Percentiles rank a stretch among this genome's conserved stretches.
Evolutionary conservation across 306 rosid species (phyloP).

Genomic region (Cicer yamashitae): DNA sequence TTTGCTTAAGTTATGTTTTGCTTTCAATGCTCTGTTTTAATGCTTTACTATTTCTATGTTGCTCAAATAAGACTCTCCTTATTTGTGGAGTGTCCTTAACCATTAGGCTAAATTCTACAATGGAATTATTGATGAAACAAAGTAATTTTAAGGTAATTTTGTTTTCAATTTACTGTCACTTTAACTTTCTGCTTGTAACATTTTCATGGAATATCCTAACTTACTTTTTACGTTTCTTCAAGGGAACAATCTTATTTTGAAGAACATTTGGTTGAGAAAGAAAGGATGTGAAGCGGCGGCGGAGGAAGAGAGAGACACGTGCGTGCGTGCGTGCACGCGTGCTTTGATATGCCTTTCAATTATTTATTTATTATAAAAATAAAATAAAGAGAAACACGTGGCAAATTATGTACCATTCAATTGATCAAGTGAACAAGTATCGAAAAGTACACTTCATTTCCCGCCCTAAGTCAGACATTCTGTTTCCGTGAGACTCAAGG

Average conservation of each 20-base stretch:
- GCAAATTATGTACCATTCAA: too few relatives aligned
- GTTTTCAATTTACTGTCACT: slow-evolving; percentile 30
- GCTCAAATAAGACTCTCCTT: slow-evolving; percentile 77
- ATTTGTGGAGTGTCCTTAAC: slow-evolving; percentile 67
- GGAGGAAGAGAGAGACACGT: too few relatives aligned
- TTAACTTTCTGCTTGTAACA: neutral
- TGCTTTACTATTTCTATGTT: neutral
- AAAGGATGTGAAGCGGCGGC: too few relatives aligned
- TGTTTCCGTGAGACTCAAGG: too few relatives aligned
- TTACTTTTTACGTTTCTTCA: slow-evolving; percentile 15
- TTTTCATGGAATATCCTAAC: slow-evolving; percentile 12
- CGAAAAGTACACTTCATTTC: too few relatives aligned
- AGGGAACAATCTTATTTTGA: slow-evolving; percentile 96
- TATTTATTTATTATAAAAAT: slow-evolving; percentile 7
- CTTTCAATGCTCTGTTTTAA: slow-evolving; percentile 20
- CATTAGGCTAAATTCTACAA: slow-evolving; percentile 81
- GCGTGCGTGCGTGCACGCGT: too few relatives aligned
- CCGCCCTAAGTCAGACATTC: too few relatives aligned
- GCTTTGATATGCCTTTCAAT: neutral
- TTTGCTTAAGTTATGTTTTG: slow-evolving; percentile 41
- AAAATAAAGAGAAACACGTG: too few relatives aligned
- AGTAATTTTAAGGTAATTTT: slow-evolving; percentile 78
- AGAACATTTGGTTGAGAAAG: slow-evolving; percentile 49
- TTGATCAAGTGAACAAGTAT: too few relatives aligned
- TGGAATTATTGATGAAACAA: slow-evolving; percentile 93